These are phyloP conservation scores for Heliocybe sulcata DNA, from an alignment of 1,284 basidiomycete genomes.

Conservation along the genomic window DNA sequence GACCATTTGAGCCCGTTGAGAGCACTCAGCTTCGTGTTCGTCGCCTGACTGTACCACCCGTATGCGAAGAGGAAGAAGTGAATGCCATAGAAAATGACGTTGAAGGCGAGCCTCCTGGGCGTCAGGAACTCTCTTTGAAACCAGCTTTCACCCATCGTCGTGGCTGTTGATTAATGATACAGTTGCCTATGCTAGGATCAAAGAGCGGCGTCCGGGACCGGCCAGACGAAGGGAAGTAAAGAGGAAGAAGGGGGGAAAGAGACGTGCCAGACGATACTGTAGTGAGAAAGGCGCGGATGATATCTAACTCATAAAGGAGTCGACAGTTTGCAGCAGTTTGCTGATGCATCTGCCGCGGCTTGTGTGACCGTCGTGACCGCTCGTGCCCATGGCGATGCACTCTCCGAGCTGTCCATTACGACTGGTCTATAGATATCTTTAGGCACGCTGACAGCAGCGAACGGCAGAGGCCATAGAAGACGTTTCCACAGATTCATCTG, in stretches of 20 bases:
- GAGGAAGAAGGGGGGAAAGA: conserved; percentile 13
- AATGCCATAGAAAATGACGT: conserved; percentile 69
- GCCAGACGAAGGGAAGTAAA: conserved; percentile 37
- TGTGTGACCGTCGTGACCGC: neutral
- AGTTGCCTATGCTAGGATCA: conserved; percentile 16
- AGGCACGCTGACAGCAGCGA: neutral
- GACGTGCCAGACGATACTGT: conserved; percentile 9
- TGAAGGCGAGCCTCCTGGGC: conserved; percentile 60
- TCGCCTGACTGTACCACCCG: conserved; percentile 72
- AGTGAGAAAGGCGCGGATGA: neutral
- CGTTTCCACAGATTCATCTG: no score
- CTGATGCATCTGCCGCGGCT: neutral
- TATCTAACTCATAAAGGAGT: neutral
- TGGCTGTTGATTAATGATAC: conserved; percentile 18
- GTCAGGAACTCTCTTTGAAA: conserved; percentile 62
- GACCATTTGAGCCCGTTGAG: conserved; percentile 75
- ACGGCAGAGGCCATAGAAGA: no score
- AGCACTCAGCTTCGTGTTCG: conserved; percentile 54
- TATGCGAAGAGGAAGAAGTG: conserved; percentile 68
- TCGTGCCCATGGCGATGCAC: neutral
- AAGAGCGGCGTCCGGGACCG: conserved; percentile 36
- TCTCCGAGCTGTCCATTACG: neutral
- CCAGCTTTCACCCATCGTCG: conserved; percentile 58
- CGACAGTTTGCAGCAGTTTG: no score
- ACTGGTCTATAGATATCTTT: no score